A percentile compares a stretch with the other conserved stretches of the same genome.
These are phyloP conservation scores for Hamamelis virginiana DNA, from an alignment of 164 flowering plant genomes.

Conservation along the genomic window DNA sequence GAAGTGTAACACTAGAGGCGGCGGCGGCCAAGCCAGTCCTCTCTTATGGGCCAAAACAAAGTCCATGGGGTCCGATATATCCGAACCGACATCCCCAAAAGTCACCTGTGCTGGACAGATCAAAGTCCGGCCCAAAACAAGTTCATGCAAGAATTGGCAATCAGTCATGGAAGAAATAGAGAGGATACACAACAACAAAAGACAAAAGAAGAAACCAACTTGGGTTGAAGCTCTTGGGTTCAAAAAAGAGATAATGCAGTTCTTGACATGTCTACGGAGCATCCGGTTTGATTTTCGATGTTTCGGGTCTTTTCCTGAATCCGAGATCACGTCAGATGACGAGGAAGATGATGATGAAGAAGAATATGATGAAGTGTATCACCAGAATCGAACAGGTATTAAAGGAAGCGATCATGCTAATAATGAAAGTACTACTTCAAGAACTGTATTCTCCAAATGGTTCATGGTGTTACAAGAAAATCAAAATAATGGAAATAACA, in stretches of 20 bases:
- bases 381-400: background rate
- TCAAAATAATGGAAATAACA: slow-evolving; percentile 21
- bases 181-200: slow-evolving; percentile 53
- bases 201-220: slow-evolving; percentile 34
- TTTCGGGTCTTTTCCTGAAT: slow-evolving; percentile 58
- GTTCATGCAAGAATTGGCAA: slow-evolving; percentile 81
- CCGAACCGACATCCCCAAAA: slow-evolving; percentile 86
- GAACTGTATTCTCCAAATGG: slow-evolving; percentile 75
- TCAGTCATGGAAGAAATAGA: slow-evolving; percentile 95
- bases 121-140: slow-evolving; percentile 53
- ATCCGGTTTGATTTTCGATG: slow-evolving; percentile 72
- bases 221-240: slow-evolving; percentile 68
- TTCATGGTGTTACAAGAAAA: slow-evolving; percentile 80
- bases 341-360: slow-evolving; percentile 56
- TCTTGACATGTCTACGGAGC: slow-evolving; percentile 62
- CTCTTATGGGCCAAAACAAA: slow-evolving; percentile 57
- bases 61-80: slow-evolving; percentile 36
- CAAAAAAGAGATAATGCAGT: slow-evolving; percentile 81
- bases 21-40: slow-evolving; percentile 47
- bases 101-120: slow-evolving; percentile 97
- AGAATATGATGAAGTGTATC: slow-evolving; percentile 29
- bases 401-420: slow-evolving; percentile 14
- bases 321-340: slow-evolving; percentile 42
- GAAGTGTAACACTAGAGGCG: slow-evolving; percentile 25
- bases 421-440: slow-evolving; percentile 34